Evolutionary conservation across 208 protist species (phyloP).

Genomic region (Acanthamoeba pearcei): DNA sequence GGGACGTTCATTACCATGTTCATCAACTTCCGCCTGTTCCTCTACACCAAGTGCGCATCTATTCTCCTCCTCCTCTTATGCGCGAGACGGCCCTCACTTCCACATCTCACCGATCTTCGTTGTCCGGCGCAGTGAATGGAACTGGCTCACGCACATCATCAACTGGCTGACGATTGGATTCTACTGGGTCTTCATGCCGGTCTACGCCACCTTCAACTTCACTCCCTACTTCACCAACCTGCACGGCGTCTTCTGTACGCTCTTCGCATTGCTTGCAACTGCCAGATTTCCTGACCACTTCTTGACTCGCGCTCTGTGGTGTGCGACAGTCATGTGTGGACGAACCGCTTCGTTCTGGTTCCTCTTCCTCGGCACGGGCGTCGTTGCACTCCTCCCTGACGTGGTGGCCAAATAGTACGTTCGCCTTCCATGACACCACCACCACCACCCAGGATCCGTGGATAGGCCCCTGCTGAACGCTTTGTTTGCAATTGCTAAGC

Average conservation of each 20-base stretch:
- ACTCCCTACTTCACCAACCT: not conserved
- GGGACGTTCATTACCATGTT: not conserved
- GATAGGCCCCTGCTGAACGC: not conserved
- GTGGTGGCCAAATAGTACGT: conserved; percentile 29
- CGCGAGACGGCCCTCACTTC: not conserved
- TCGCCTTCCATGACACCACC: not conserved
- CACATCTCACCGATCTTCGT: not conserved
- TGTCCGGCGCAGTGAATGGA: not conserved
- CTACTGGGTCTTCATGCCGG: conserved; percentile 21
- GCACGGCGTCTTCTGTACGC: conserved; percentile 19
- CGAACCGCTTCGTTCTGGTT: conserved; percentile 32
- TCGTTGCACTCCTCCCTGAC: not conserved
- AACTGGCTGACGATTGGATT: conserved; percentile 34
- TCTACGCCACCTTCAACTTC: not conserved
- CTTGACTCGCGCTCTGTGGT: not conserved
- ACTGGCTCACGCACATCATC: not conserved
- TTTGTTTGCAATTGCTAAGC: not conserved
- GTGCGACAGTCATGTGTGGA: not conserved
- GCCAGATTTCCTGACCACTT: not conserved
- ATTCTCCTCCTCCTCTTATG: not conserved
- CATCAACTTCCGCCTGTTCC: conserved; percentile 58
- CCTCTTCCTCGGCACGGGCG: conserved; percentile 15
- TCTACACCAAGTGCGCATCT: not conserved
- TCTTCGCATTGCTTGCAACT: not conserved
- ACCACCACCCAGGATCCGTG: not conserved